Base-by-base conservation (phyloP, 2,329 filamentous ascomycete species). In the Sarocladiaceae sp. region DNA sequence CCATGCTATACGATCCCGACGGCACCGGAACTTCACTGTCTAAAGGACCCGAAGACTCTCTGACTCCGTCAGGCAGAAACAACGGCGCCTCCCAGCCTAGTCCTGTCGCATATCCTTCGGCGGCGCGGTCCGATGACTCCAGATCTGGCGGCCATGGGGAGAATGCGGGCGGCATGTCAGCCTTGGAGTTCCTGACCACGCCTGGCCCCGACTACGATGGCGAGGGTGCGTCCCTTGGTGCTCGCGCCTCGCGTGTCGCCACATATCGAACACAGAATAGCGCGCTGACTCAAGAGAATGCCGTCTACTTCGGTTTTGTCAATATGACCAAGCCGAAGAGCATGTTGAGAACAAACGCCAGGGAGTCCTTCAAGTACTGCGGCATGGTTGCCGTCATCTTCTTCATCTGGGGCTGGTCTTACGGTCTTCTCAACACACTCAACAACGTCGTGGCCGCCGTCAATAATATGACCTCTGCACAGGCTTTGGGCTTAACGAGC, bases 351-450 rank as follows among this genome's bases (percentile, higher is more conserved):
- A 77, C 80, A 46, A 79, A 76, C 1, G 72, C 71, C 2, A 59
- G 64, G 10, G 83, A 89, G 50, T 85, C 83, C 0, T 66, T 85
- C 51, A 84, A 81, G 50, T 87, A 88, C 50, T 82, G 85, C 55
- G 73, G 76, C 13, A 70, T 88, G 50, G 88, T 94, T 18, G 87
- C 85, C 1, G 75, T 90, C 6, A 69, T 95, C 0, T 95, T 95
- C 64, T 81, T 95, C 51, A 68, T 95, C 3, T 95, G 88, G 89
- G 90, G 90, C 0, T 84, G 95, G 47, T 89, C 88, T 0, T 95
- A 95, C 54, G 90, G 90, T 1, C 73, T 95, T 2, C 70, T 95
- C 5, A 88, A 93, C 55, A 84, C 83, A 0, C 74, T 96, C 21
- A 95, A 95, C 58, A 74, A 73, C 16, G 79, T 80, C 19, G 82